Percentiles rank a stretch among this genome's conserved stretches.
Evolutionary conservation across 306 rosid genomes (phyloP).

Genomic region (Crataegus laevigata): DNA sequence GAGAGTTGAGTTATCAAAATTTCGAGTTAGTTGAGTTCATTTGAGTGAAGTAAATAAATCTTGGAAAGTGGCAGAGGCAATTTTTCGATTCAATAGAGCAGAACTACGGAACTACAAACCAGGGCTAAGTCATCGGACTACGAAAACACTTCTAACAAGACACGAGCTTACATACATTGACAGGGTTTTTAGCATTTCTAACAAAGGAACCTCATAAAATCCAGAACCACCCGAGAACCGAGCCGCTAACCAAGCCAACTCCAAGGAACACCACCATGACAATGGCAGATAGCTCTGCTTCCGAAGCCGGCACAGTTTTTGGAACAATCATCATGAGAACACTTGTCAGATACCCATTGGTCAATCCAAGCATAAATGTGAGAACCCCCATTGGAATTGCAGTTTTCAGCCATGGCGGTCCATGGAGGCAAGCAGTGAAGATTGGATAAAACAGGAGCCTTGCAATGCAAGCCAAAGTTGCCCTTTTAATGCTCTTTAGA

Average conservation of each 20-base stretch:
- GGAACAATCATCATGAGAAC: conserved; percentile 73
- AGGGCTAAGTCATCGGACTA: not conserved
- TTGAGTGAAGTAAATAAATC: not conserved
- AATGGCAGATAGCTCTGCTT: conserved; percentile 71
- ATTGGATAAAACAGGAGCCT: conserved; percentile 80
- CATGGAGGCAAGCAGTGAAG: conserved; percentile 69
- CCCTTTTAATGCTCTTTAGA: conserved; percentile 39
- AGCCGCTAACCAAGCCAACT: conserved; percentile 77
- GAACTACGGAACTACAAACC: not conserved
- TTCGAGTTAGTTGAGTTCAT: not conserved
- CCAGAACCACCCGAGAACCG: conserved; percentile 90
- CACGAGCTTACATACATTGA: not conserved
- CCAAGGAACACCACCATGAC: conserved; percentile 79
- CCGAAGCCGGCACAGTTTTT: conserved; percentile 48
- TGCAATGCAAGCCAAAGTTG: conserved; percentile 53
- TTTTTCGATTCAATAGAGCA: not conserved
- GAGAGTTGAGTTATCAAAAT: not conserved
- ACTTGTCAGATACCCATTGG: conserved; percentile 85
- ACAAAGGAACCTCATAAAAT: conserved; percentile 28
- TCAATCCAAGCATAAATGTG: conserved; percentile 73
- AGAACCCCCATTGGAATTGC: conserved; percentile 50
- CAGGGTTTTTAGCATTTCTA: not conserved
- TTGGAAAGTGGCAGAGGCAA: not conserved
- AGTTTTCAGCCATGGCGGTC: conserved; percentile 72
- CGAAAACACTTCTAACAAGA: not conserved